phyloP scores from a whole-genome alignment of 2,329 filamentous ascomycete species.

The Aspergillus melleus region DNA sequence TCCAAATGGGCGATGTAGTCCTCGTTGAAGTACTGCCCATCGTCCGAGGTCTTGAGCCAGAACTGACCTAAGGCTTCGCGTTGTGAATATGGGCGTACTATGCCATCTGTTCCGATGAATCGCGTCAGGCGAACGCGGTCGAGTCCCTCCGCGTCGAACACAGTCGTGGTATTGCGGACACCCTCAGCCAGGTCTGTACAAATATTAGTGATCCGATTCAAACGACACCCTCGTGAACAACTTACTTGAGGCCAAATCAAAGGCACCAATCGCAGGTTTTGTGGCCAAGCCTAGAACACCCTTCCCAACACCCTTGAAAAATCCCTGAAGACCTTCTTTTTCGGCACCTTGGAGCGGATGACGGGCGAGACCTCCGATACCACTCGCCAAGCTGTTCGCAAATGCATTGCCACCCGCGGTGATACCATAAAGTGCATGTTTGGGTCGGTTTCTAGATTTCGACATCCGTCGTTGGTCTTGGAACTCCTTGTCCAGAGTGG shows the following conservation, averaged over 20 bases:
- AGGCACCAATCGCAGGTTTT: conserved; percentile 93
- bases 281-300: conserved; percentile 91
- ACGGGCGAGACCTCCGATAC: conserved; percentile 86
- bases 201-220: conserved; percentile 10
- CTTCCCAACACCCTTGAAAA: conserved; percentile 97
- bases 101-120: conserved; percentile 87
- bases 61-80: conserved; percentile 95
- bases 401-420: conserved; percentile 94
- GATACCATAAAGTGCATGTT: conserved; percentile 95
- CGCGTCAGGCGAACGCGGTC: conserved; percentile 92
- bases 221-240: not conserved
- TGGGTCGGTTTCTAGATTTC: conserved; percentile 86
- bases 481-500: conserved; percentile 97
- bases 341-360: conserved; percentile 96
- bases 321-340: conserved; percentile 88
- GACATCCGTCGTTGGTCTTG: conserved; percentile 95
- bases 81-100: conserved; percentile 91
- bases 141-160: conserved; percentile 92
- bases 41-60: conserved; percentile 98
- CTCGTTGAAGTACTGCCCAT: conserved; percentile 97
- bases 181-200: conserved; percentile 78
- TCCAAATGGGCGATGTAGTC: conserved; percentile 96
- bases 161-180: conserved; percentile 96
- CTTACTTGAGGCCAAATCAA: conserved; percentile 85
- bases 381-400: conserved; percentile 86